Percentiles rank a stretch among this genome's conserved stretches.
Conservation (phyloP, 495 filamentous ascomycete genomes). For the Pyronema omphalodes region DNA sequence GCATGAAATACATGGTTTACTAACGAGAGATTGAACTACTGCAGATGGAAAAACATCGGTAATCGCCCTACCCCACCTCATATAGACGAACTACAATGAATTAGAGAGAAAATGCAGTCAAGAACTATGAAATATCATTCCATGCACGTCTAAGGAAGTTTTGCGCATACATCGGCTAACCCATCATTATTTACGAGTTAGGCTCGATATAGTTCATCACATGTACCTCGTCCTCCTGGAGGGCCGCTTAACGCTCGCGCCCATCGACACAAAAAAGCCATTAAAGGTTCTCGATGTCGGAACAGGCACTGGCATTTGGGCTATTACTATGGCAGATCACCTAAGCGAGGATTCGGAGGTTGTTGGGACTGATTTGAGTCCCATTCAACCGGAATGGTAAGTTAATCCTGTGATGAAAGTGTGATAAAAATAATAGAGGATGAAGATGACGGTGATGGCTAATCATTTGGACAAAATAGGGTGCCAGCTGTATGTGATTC, state of each 20-base stretch:
- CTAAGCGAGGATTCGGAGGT: conserved; percentile 1
- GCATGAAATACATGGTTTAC: neutral
- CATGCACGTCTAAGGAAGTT: neutral
- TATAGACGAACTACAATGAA: neutral
- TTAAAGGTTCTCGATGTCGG: conserved; percentile 40
- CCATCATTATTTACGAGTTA: neutral
- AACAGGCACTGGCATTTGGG: conserved; percentile 50
- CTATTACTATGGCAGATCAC: conserved; percentile 32
- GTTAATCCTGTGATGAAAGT: neutral
- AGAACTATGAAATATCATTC: too few species aligned
- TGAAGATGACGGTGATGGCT: too few species aligned
- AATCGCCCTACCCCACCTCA: neutral
- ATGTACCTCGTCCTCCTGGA: conserved; percentile 34
- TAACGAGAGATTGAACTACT: neutral
- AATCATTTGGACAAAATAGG: neutral
- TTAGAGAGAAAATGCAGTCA: neutral
- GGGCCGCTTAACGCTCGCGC: conserved; percentile 36
- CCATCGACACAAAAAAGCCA: conserved; percentile 24
- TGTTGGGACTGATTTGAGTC: conserved; percentile 47
- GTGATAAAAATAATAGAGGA: too few species aligned
- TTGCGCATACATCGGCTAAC: neutral
- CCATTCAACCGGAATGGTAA: conserved; percentile 38
- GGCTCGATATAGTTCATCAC: conserved; percentile 51
- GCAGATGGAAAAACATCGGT: conserved; percentile 16
- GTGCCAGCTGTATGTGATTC: neutral